Evolutionary conservation across 2,329 filamentous ascomycete genomes (phyloP), one percentile per base, ranked within the genome.

Genomic region (Shiraia bambusicola): DNA sequence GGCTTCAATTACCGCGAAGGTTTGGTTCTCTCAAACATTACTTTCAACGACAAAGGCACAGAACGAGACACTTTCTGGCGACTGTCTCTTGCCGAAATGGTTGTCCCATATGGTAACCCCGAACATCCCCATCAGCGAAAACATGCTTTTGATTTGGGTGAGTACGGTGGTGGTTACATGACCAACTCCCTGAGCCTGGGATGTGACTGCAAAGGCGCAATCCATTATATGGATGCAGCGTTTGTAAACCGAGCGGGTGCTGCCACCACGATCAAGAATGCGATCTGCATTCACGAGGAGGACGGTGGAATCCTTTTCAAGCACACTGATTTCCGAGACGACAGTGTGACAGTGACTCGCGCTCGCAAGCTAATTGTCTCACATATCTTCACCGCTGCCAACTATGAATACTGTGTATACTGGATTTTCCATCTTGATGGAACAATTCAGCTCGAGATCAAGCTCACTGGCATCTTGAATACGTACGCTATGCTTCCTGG

Each of bases 1-100:
- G 91, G 91, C 16, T 96, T 95, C 79, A 95, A 95, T 76, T 93
- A 95, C 73, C 81, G 88, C 17, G 91, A 96, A 70, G 91, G 91
- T 15, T 86, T 95, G 54, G 87, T 95, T 2, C 76, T 96, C 6
- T 93, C 87, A 69, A 89, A 95, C 71, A 90, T 95, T 63, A 87
- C 84, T 3, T 95, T 86, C 72, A 91, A 89, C 56, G 91, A 96
- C 70, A 87, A 88, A 68, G 75, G 88, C 32, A 84, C 74, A 30
- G 76, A 84, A 25, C 79, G 91, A 24, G 86, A 88, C 1, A 77
- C 94, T 26, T 95, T 96, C 72, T 95, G 93, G 78, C 81, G 91
- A 34, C 76, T 96, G 6, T 95, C 89, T 0, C 76, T 96, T 0
- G 87, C 87, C 0, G 91, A 95, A 72, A 96, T 96, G 90, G 89